phyloP scores from a whole-genome alignment of 306 rosid species.

The Cucumis hystrix region DNA sequence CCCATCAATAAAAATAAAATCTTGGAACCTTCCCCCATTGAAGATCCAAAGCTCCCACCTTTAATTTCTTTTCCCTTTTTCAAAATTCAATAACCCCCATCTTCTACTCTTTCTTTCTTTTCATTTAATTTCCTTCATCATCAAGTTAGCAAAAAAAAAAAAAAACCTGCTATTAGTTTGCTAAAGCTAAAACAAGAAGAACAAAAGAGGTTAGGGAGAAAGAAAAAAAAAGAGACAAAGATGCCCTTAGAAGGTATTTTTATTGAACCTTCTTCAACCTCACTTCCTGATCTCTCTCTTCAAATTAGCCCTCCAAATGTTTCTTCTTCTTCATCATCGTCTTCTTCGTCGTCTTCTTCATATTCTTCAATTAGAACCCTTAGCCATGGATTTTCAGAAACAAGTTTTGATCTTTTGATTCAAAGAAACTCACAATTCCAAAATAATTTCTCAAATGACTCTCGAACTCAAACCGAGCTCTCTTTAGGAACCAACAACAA shows the following conservation, averaged over 20 bases:
- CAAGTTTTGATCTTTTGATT: constrained; percentile 12
- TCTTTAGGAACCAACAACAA: constrained; percentile 33
- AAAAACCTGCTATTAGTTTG: neutral
- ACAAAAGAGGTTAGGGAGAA: too few species aligned
- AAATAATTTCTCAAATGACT: neutral
- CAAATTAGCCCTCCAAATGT: constrained; percentile 66
- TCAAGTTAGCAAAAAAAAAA: constrained; percentile 12
- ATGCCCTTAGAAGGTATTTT: constrained; percentile 88
- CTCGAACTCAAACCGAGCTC: constrained; percentile 55
- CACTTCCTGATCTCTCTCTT: constrained; percentile 84
- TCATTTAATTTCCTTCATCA: constrained; percentile 7
- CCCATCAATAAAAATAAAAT: neutral
- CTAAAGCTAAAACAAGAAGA: neutral
- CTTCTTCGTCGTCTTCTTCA: neutral
- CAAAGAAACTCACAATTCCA: constrained; percentile 7
- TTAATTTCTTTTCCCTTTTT: neutral
- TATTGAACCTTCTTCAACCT: constrained; percentile 42
- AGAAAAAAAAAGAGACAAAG: constrained; percentile 19
- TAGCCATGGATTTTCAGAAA: neutral
- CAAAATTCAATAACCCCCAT: neutral
- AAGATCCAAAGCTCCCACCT: neutral
- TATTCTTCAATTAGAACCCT: neutral
- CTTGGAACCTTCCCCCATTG: neutral
- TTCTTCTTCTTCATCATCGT: constrained; percentile 22
- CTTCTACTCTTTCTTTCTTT: neutral